Conservation (phyloP, 2,329 filamentous ascomycete genomes). For the Alternaria sp. region DNA sequence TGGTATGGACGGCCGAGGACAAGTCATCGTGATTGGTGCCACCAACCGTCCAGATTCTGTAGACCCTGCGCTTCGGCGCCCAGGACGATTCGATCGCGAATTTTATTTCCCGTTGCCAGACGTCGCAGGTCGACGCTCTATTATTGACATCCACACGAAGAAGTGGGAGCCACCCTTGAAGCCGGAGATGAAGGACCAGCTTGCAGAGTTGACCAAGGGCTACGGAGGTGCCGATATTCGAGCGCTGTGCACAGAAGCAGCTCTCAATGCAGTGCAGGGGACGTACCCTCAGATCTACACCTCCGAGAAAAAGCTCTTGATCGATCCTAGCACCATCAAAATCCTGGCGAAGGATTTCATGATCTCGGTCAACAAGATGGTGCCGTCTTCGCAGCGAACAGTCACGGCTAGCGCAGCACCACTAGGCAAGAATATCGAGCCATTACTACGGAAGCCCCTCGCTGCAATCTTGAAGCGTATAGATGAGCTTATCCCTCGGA, state of each 20-base stretch:
- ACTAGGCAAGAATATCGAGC: constrained; percentile 80
- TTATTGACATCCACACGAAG: constrained; percentile 93
- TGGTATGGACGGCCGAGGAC: constrained; percentile 65
- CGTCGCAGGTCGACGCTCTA: constrained; percentile 78
- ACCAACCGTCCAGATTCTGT: constrained; percentile 97
- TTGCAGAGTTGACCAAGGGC: constrained; percentile 91
- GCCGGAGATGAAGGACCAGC: constrained; percentile 78
- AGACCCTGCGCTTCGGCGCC: constrained; percentile 91
- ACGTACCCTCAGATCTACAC: constrained; percentile 97
- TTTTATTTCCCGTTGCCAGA: constrained; percentile 97
- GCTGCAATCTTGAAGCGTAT: constrained; percentile 73
- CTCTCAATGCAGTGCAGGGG: constrained; percentile 92
- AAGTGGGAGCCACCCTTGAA: constrained; percentile 85
- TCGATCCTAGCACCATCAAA: constrained; percentile 83
- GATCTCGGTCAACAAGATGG: constrained; percentile 94
- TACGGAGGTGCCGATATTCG: constrained; percentile 96
- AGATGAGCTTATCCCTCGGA: constrained; percentile 80
- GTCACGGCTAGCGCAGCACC: constrained; percentile 84
- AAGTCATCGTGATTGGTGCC: constrained; percentile 98
- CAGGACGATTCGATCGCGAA: constrained; percentile 94
- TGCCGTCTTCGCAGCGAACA: constrained; percentile 92
- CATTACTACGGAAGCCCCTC: constrained; percentile 79
- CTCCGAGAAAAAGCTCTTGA: constrained; percentile 87
- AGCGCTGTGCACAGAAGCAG: constrained; percentile 93
- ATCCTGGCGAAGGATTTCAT: constrained; percentile 96